Conservation (phyloP, 208 protist species). For the Leishmania braziliensis region DNA sequence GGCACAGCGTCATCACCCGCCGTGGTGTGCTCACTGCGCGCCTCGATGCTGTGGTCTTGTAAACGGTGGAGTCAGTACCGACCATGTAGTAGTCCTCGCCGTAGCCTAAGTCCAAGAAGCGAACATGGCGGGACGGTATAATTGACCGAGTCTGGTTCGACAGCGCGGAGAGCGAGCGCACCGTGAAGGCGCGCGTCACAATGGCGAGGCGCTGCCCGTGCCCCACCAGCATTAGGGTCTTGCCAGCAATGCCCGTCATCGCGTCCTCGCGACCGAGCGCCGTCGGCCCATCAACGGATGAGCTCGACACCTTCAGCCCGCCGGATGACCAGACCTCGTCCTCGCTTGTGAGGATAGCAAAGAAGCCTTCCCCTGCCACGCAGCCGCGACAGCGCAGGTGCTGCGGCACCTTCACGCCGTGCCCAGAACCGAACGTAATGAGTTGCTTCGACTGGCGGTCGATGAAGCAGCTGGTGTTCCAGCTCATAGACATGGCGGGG, state of each 20-base stretch:
- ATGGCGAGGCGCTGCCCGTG: conserved; percentile 70
- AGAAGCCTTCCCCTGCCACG: conserved; percentile 82
- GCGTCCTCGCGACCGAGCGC: conserved; percentile 57
- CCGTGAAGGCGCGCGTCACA: conserved; percentile 77
- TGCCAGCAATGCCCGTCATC: conserved; percentile 73
- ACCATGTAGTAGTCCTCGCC: conserved; percentile 90
- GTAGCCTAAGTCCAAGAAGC: conserved; percentile 81
- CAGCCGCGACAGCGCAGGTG: conserved; percentile 77
- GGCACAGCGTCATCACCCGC: conserved; percentile 80
- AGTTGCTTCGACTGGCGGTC: conserved; percentile 74
- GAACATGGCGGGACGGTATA: conserved; percentile 74
- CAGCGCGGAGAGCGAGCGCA: conserved; percentile 77
- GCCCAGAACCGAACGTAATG: conserved; percentile 69
- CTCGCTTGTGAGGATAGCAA: conserved; percentile 84
- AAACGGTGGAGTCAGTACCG: conserved; percentile 80
- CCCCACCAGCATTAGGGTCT: conserved; percentile 74
- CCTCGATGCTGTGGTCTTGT: conserved; percentile 82
- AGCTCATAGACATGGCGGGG: conserved; percentile 90
- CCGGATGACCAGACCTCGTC: conserved; percentile 86
- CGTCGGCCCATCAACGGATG: conserved; percentile 41
- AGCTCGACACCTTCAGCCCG: conserved; percentile 58
- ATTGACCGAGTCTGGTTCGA: conserved; percentile 71
- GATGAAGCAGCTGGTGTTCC: conserved; percentile 83
- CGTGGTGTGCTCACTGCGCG: conserved; percentile 77
- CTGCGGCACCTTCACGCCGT: conserved; percentile 78